Conservation (phyloP, 2,329 filamentous ascomycete species). For the Venturia asperata region DNA sequence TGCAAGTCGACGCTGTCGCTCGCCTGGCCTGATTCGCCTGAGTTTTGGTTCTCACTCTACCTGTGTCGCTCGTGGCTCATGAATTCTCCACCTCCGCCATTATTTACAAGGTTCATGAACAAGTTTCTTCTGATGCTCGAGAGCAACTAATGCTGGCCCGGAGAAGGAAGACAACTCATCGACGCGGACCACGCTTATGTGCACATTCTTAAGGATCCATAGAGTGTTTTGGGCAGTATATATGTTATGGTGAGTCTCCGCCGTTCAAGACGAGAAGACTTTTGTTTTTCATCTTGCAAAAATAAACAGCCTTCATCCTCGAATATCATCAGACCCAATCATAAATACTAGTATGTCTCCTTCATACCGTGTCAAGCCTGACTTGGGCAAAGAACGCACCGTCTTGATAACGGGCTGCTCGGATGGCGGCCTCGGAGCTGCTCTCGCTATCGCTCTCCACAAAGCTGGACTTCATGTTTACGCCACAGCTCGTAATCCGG, state of each 20-base stretch:
- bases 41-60: not conserved
- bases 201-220: not conserved
- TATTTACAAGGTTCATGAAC: not conserved
- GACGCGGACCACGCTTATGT: constrained; percentile 5
- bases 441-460: constrained; percentile 35
- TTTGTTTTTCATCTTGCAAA: not conserved
- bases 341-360: not conserved
- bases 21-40: not conserved
- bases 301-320: not conserved
- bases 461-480: constrained; percentile 35
- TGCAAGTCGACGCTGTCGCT: not conserved
- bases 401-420: constrained; percentile 21
- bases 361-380: constrained; percentile 6
- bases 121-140: not conserved
- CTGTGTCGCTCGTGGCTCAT: not conserved
- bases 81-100: not conserved
- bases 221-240: not conserved
- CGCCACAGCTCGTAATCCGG: constrained; percentile 35
- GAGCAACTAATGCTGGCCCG: not conserved
- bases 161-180: not conserved
- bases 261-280: too few species aligned
- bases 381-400: constrained; percentile 7
- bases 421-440: constrained; percentile 36
- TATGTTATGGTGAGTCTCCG: not conserved
- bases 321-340: not conserved